Base-by-base conservation (phyloP, 805 yeast species). In the Middelhovenomyces tepae region DNA sequence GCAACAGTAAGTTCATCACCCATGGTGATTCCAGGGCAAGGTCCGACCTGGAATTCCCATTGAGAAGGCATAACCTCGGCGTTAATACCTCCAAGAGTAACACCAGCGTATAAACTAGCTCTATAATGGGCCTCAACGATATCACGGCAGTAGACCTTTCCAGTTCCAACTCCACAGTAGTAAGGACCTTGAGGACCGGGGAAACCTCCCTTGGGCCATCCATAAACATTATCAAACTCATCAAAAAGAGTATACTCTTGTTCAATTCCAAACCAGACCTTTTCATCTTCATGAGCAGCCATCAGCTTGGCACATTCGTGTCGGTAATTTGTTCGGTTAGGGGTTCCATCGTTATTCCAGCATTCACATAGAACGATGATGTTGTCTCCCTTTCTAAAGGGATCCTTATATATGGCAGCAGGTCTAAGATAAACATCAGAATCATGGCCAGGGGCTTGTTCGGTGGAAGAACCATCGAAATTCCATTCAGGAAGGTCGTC, bases 31-130 rank as follows among this genome's bases (percentile, higher is more conserved):
- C 98, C 98, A 46, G 65, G 74, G 65, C 95, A 85, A 47, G 98
- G 97, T 54, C 98, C 98, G 49, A 89, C 97, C 73, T 89, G 98
- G 83, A 83, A 89, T 71, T 89, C 98, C 98, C 98, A 89, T 73
- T 89, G 98, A 41, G 96, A 86, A 40, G 98, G 98, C 97, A 89
- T 91, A 46, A 89, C 98, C 73, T 89, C 98, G 51, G 97, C 98
- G 64, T 91, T 89, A 62, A 91, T 87, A 71, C 98, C 98, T 34
- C 94, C 80, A 48, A 89, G 78, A 58, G 71, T 68, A 52, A 89
- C 62, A 57, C 97, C 97, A 45, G 97, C 79, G 60, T 83, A 80
- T 45, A 89, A 70, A 71, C 96, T 87, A 43, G 98, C 98, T 63
- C 91, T 79, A 81, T 91, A 91, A 71, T 89, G 98, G 39, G 98